Percentiles rank a stretch among this genome's conserved stretches.
Evolutionary conservation across 805 yeast species (phyloP).

Genomic region (Cyberlindnera sargentensis): DNA sequence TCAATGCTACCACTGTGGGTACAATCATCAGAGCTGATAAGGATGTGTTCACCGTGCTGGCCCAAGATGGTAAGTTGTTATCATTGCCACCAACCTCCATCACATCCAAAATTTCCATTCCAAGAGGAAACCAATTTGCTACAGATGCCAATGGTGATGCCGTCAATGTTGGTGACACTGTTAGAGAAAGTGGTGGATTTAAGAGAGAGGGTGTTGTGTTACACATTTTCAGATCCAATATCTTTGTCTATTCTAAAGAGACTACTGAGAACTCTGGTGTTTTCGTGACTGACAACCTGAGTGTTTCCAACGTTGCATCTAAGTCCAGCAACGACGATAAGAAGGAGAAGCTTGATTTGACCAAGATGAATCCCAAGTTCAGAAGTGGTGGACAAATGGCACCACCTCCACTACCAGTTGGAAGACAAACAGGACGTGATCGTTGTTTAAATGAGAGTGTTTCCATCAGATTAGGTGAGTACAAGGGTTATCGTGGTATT

Average conservation of each 20-base stretch:
- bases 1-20: conserved; percentile 82
- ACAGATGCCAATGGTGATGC: conserved; percentile 84
- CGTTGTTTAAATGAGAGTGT: conserved; percentile 77
- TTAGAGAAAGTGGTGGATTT: conserved; percentile 78
- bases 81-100: conserved; percentile 77
- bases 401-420: conserved; percentile 52
- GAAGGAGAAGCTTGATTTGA: conserved; percentile 54
- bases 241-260: conserved; percentile 77
- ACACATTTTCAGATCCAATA: conserved; percentile 73
- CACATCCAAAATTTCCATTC: conserved; percentile 61
- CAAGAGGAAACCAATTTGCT: conserved; percentile 67
- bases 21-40: conserved; percentile 87
- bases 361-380: conserved; percentile 79
- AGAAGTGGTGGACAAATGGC: conserved; percentile 39
- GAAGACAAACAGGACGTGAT: conserved; percentile 62
- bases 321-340: conserved; percentile 53
- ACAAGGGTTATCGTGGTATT: conserved; percentile 91
- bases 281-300: conserved; percentile 69
- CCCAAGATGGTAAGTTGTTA: conserved; percentile 72
- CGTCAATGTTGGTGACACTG: conserved; percentile 84
- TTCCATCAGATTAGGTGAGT: conserved; percentile 81
- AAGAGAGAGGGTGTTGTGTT: conserved; percentile 82
- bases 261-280: conserved; percentile 85
- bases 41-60: conserved; percentile 71
- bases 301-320: conserved; percentile 78